phyloP scores from a whole-genome alignment of 1,284 basidiomycete genomes.

The Leccinum pachyderme region DNA sequence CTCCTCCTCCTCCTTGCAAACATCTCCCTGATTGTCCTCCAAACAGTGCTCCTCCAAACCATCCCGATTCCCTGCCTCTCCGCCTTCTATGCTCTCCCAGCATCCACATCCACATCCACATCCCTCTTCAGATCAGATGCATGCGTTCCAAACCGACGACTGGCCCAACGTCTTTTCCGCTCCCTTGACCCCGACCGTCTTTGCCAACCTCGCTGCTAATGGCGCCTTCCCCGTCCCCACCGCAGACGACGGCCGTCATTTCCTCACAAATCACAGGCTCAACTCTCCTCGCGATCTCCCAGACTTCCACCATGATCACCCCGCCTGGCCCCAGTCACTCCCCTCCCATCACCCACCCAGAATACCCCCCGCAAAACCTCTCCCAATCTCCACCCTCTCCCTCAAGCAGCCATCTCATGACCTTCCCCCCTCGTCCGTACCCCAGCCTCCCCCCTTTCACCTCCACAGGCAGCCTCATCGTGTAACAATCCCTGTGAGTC shows the following conservation, averaged over 20 bases:
- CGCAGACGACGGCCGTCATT: conserved; percentile 16
- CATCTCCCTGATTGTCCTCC: neutral
- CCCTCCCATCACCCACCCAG: conserved; percentile 15
- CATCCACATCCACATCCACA: conserved; percentile 3
- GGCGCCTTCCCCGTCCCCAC: conserved; percentile 44
- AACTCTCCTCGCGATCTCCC: conserved; percentile 17
- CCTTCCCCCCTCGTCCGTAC: conserved; percentile 5
- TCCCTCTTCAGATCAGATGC: conserved; percentile 22
- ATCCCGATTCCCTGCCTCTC: neutral
- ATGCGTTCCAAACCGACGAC: conserved; percentile 39
- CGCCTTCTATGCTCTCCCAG: conserved; percentile 14
- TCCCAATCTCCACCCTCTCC: conserved; percentile 5
- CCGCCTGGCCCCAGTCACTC: conserved; percentile 20
- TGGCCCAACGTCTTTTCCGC: conserved; percentile 57
- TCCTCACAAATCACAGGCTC: conserved; percentile 6
- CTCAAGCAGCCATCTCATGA: conserved; percentile 11
- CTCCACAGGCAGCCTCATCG: conserved; percentile 17
- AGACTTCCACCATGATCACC: conserved; percentile 23
- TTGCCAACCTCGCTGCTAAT: conserved; percentile 57
- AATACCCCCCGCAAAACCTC: conserved; percentile 18
- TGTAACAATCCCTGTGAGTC: conserved; percentile 17
- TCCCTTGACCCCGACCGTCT: conserved; percentile 56
- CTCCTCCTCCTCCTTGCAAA: neutral
- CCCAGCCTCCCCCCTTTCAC: conserved; percentile 10
- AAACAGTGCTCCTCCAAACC: neutral